These are phyloP conservation scores for Rhinocladiella similis DNA, from an alignment of 2,329 filamentous ascomycete genomes.

Conservation along the genomic window DNA sequence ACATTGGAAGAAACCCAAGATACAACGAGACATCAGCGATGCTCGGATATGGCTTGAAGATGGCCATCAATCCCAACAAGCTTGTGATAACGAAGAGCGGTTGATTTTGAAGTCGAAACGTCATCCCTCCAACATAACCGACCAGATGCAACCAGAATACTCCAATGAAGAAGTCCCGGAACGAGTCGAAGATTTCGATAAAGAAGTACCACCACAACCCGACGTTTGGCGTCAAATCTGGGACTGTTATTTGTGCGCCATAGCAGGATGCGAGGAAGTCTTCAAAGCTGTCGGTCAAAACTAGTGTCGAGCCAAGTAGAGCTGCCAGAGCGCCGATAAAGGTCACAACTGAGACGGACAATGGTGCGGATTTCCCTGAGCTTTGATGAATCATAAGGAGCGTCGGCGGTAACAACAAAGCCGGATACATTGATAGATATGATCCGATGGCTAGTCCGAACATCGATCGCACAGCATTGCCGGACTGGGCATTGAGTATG, in stretches of 20 bases:
- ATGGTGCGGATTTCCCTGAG: slow-evolving; percentile 17
- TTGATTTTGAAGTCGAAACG: slow-evolving; percentile 77
- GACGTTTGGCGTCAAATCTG: slow-evolving; percentile 90
- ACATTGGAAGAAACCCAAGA: slow-evolving; percentile 77
- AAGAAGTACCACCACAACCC: slow-evolving; percentile 99
- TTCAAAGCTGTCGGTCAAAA: slow-evolving; percentile 75
- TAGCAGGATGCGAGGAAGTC: slow-evolving; percentile 88
- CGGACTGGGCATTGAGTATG: slow-evolving; percentile 75
- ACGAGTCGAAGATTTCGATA: slow-evolving; percentile 98
- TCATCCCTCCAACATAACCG: slow-evolving; percentile 84
- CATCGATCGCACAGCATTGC: slow-evolving; percentile 73
- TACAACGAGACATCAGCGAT: slow-evolving; percentile 88
- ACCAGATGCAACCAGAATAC: slow-evolving; percentile 97
- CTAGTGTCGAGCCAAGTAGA: slow-evolving; percentile 20
- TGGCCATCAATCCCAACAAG: slow-evolving; percentile 84
- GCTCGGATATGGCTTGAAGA: slow-evolving; percentile 97
- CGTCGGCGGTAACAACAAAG: slow-evolving; percentile 79
- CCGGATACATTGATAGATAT: slow-evolving; percentile 89
- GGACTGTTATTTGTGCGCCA: slow-evolving; percentile 84
- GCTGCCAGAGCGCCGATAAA: slow-evolving; percentile 25
- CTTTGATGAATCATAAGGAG: slow-evolving; percentile 58
- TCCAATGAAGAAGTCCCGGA: slow-evolving; percentile 92
- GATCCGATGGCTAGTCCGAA: slow-evolving; percentile 82
- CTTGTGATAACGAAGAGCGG: slow-evolving; percentile 82
- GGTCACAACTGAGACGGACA: slow-evolving; percentile 30